Conservation (phyloP, 805 yeast species). For the Starmerella stigmatis region DNA sequence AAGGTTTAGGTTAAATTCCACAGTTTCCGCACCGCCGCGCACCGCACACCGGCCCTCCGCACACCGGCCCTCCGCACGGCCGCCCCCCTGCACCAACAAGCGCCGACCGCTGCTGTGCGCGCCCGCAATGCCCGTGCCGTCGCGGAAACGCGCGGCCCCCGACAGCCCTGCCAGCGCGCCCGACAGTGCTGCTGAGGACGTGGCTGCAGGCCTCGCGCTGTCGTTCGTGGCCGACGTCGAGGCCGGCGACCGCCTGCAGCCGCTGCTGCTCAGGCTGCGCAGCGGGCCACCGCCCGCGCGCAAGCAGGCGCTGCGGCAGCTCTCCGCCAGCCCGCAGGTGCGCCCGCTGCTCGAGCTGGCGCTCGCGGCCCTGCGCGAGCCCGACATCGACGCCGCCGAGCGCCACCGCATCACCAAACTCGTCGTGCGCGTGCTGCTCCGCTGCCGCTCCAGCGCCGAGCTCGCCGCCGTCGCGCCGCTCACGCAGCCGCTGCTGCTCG, state of each 20-base stretch:
- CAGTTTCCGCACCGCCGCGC: neutral
- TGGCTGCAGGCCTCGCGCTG: neutral
- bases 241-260: neutral
- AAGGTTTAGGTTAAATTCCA: constrained; percentile 2
- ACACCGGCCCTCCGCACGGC: too few species aligned
- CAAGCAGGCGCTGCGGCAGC: constrained; percentile 54
- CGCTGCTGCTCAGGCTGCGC: constrained; percentile 6
- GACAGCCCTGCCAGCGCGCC: too few species aligned
- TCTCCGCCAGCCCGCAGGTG: constrained; percentile 52
- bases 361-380: constrained; percentile 68
- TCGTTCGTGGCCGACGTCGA: constrained; percentile 1
- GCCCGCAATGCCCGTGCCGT: neutral
- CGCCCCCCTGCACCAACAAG: too few species aligned
- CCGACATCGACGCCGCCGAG: constrained; percentile 65
- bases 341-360: constrained; percentile 65
- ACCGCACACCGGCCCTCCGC: neutral
- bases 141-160: neutral
- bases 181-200: constrained; percentile 2
- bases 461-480: neutral
- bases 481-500: neutral
- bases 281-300: constrained; percentile 55
- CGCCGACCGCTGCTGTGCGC: too few species aligned
- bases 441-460: constrained; percentile 28
- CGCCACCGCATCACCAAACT: constrained; percentile 72
- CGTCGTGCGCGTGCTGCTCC: constrained; percentile 50